These are phyloP conservation scores for Ostreobium quekettii DNA, from an alignment of 139 green algal genomes.

Conservation along the genomic window DNA sequence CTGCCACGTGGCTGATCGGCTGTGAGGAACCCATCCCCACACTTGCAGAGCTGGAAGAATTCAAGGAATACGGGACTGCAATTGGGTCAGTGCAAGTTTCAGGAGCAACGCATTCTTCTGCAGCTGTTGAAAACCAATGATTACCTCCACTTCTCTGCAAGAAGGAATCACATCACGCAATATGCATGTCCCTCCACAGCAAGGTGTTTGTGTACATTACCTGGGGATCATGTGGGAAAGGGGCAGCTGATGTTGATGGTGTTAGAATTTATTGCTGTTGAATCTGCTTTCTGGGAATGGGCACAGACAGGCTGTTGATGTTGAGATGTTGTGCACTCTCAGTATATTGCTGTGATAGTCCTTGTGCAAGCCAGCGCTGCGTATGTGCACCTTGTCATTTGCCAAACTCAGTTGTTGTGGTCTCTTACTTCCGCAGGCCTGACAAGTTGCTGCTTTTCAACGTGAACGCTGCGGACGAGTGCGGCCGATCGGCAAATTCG, in stretches of 20 bases:
- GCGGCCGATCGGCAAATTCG: neutral
- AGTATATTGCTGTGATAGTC: too few species aligned
- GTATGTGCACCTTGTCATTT: too few species aligned
- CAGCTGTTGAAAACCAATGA: constrained; percentile 1
- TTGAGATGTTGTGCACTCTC: too few species aligned
- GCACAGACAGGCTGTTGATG: too few species aligned
- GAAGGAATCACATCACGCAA: neutral
- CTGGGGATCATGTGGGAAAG: neutral
- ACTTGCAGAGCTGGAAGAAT: constrained; percentile 1
- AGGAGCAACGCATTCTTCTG: neutral
- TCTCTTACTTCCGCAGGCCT: neutral
- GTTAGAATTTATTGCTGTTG: too few species aligned
- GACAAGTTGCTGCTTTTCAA: constrained; percentile 5
- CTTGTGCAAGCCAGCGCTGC: too few species aligned
- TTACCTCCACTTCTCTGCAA: neutral
- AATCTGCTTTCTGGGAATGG: too few species aligned
- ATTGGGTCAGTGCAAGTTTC: neutral
- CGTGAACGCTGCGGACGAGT: neutral
- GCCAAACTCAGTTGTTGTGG: neutral
- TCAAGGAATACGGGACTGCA: constrained; percentile 8
- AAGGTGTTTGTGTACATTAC: neutral
- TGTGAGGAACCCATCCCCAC: neutral
- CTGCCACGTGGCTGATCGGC: constrained; percentile 5
- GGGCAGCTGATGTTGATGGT: neutral
- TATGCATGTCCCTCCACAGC: neutral